These are phyloP conservation scores for Pyronema omphalodes DNA, from an alignment of 495 filamentous ascomycete species.

Conservation along the genomic window DNA sequence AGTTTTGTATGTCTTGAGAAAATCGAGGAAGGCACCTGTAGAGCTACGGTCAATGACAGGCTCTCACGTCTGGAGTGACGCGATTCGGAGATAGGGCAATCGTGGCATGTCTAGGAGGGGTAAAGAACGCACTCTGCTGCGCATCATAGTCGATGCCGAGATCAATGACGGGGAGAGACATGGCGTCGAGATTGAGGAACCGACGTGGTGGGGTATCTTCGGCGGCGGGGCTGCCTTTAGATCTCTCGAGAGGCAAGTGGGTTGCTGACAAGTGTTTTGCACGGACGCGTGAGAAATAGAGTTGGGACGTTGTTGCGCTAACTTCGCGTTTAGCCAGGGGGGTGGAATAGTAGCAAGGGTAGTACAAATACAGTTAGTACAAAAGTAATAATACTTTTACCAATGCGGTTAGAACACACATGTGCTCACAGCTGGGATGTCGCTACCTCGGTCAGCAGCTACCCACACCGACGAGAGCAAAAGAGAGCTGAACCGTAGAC, in stretches of 20 bases:
- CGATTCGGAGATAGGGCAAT: not conserved
- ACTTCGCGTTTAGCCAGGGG: not conserved
- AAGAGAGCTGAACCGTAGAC: not conserved
- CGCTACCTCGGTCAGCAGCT: not conserved
- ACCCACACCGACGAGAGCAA: not conserved
- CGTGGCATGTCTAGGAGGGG: not conserved
- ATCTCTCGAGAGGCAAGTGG: not conserved
- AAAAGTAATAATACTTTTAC: not conserved
- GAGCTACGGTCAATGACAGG: not conserved
- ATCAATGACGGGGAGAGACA: slow-evolving; percentile 19
- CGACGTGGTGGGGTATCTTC: not conserved
- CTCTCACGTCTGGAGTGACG: not conserved
- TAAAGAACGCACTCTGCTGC: slow-evolving; percentile 46
- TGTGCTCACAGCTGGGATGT: too few species aligned
- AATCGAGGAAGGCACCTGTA: slow-evolving; percentile 66
- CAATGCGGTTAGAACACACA: too few species aligned
- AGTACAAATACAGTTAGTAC: not conserved
- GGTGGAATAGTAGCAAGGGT: not conserved
- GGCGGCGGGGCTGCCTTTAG: not conserved
- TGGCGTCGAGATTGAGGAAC: not conserved
- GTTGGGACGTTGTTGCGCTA: not conserved
- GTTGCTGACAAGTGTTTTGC: not conserved
- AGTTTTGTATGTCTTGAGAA: slow-evolving; percentile 74
- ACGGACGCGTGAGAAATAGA: not conserved
- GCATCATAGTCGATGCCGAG: slow-evolving; percentile 52